Base-by-base conservation (phyloP, 2,329 filamentous ascomycete genomes). In the Trichophyton simii region DNA sequence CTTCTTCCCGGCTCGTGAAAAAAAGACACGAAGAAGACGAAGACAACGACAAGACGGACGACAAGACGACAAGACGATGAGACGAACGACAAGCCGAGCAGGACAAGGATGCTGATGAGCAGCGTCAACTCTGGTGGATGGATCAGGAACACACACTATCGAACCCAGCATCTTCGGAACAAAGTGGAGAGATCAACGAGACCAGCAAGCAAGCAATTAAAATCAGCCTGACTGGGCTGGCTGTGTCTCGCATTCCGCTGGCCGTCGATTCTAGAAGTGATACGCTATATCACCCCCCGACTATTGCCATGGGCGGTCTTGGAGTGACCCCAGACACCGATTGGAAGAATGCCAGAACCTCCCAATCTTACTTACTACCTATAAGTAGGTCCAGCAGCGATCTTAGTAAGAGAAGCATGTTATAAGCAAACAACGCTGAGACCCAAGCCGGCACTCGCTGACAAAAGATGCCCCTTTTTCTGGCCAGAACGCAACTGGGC, bases 171-270 rank as follows among this genome's bases (percentile, higher is more conserved):
- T 31, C 52, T 15, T 55, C 52, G 52, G 52, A 55, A 55, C 52
- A 36, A 31, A 55, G 52, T 55, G 52, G 52, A 55, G 52, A 28
- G 52, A 55, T 55, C 52, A 55, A 55, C 52, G n/a, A 6, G 28
- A 38, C 34, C 8, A 38, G 34, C 9, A 13, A 38, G 34, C 11
- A 38, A 38, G 34, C 34, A 38, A 31, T 31, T 31, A 7, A 31
- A 38, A 38, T 38, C 34, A 9, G 34, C 34, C 34, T 38, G 34
- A 9, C 50, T 55, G 52, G 34, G 9, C 34, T 38, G 34, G 11
- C 52, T 55, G 52, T 55, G 52, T 36, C 52, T 55, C 34, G 52
- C 52, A 20, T 55, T 28, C 28, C 52, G 52, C 34, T 55, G n/a
- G 18, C 22, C 7, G 28, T 38, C 31, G 25, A 55, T 55, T 55